Percentiles rank a stretch among this genome's conserved stretches.
Conservation (phyloP, 2,329 filamentous ascomycete genomes). For the Sporothrix humicola region DNA sequence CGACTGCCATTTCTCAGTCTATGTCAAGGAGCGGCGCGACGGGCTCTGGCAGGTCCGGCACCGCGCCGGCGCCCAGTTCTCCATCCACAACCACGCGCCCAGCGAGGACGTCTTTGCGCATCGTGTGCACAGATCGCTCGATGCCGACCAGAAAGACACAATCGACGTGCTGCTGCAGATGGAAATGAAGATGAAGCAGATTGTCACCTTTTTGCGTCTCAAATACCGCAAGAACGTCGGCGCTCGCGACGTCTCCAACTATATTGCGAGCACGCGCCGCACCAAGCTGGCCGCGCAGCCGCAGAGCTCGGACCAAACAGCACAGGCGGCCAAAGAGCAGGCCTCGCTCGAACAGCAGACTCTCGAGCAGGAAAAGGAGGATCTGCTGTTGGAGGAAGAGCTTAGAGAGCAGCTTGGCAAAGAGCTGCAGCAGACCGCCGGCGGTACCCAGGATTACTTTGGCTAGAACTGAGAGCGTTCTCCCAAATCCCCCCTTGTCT, state of each 20-base stretch:
- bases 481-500: not conserved
- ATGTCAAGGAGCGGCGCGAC: conserved; percentile 34
- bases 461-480: not conserved
- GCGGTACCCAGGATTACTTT: conserved; percentile 26
- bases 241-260: conserved; percentile 34
- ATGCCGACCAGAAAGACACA: conserved; percentile 35
- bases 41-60: conserved; percentile 32
- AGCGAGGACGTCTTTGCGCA: conserved; percentile 32
- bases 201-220: conserved; percentile 34
- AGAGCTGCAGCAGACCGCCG: conserved; percentile 25
- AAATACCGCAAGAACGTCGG: conserved; percentile 34
- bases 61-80: conserved; percentile 32
- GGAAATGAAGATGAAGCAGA: conserved; percentile 34
- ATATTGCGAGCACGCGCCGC: conserved; percentile 33
- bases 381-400: conserved; percentile 32
- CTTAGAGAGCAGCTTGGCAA: conserved; percentile 32
- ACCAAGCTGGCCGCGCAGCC: conserved; percentile 16
- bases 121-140: conserved; percentile 34
- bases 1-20: conserved; percentile 32
- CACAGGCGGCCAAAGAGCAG: not conserved
- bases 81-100: conserved; percentile 34
- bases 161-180: conserved; percentile 33
- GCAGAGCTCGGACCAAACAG: conserved; percentile 11
- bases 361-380: conserved; percentile 28
- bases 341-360: conserved; percentile 24